Conservation (phyloP, 2,329 filamentous ascomycete genomes). For the Aspergillus alliaceus region DNA sequence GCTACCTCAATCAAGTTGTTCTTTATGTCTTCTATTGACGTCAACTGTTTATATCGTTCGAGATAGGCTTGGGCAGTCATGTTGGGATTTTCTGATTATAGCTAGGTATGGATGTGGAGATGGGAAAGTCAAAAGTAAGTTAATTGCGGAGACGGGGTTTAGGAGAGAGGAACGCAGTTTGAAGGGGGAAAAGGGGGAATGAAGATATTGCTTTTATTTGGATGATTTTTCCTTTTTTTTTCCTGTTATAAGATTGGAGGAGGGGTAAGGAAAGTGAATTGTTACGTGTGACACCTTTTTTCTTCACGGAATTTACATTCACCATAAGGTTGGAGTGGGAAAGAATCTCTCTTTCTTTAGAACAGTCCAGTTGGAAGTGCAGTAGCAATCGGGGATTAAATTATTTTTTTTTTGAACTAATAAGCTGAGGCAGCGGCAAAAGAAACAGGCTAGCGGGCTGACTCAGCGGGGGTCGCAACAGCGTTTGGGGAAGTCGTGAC, state of each 20-base stretch:
- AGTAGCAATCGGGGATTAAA: not conserved
- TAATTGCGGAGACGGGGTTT: slow-evolving; percentile 1
- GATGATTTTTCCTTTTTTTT: too few species aligned
- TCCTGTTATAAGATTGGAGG: not conserved
- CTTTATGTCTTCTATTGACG: slow-evolving; percentile 46
- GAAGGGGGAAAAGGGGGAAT: not conserved
- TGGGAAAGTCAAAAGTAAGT: slow-evolving; percentile 2
- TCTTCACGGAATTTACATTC: not conserved
- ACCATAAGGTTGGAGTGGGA: not conserved
- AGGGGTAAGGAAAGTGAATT: not conserved
- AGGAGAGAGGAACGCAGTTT: not conserved
- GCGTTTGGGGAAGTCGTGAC: slow-evolving; percentile 12
- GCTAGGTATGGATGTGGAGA: slow-evolving; percentile 1
- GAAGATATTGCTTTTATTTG: too few species aligned
- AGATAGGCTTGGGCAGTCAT: slow-evolving; percentile 36
- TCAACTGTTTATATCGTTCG: slow-evolving; percentile 47
- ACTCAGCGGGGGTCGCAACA: slow-evolving; percentile 15
- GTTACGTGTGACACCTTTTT: not conserved
- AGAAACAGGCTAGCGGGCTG: slow-evolving; percentile 7
- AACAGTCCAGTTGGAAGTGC: not conserved
- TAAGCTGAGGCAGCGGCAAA: not conserved
- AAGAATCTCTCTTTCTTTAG: not conserved
- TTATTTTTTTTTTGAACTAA: not conserved
- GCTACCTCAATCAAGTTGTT: slow-evolving; percentile 50
- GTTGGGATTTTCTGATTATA: slow-evolving; percentile 14